Percentiles rank a stretch among this genome's conserved stretches.
These are phyloP conservation scores for Evernia prunastri DNA, from an alignment of 495 filamentous ascomycete species.

Conservation along the genomic window DNA sequence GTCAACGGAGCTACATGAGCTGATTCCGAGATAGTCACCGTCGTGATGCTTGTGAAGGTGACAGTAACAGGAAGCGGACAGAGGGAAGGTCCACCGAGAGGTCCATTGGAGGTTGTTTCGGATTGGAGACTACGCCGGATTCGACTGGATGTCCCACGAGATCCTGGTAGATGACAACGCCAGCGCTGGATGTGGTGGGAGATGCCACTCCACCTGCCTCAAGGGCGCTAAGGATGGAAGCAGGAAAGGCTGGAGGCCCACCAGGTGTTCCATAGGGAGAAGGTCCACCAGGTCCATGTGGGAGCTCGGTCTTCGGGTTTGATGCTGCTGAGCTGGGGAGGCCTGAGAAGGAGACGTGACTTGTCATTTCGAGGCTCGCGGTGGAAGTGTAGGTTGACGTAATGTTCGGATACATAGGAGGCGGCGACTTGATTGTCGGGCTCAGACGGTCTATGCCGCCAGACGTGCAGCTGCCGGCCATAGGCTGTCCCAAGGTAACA, in stretches of 20 bases:
- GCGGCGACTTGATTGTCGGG: background rate
- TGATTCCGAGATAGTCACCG: background rate
- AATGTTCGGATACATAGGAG: background rate
- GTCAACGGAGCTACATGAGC: background rate
- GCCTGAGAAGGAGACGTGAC: too few species aligned
- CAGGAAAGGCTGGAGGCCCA: background rate
- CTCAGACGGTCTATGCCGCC: background rate
- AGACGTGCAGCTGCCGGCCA: constrained; percentile 4
- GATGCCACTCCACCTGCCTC: background rate
- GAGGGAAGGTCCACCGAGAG: background rate
- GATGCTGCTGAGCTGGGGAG: too few species aligned
- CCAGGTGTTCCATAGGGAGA: background rate
- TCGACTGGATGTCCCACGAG: too few species aligned
- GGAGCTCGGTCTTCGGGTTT: too few species aligned
- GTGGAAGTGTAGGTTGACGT: background rate
- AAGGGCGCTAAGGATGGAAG: background rate
- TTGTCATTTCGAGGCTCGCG: background rate
- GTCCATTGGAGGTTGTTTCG: background rate
- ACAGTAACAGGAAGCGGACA: background rate
- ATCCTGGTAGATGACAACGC: too few species aligned
- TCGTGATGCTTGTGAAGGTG: background rate
- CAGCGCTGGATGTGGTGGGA: background rate
- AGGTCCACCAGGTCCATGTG: background rate
- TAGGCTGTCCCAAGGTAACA: constrained; percentile 13
- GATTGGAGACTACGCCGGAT: too few species aligned